Percentiles rank a stretch among this genome's conserved stretches.
Conservation (phyloP, 2,329 filamentous ascomycete genomes). For the Sporothrix phasma region DNA sequence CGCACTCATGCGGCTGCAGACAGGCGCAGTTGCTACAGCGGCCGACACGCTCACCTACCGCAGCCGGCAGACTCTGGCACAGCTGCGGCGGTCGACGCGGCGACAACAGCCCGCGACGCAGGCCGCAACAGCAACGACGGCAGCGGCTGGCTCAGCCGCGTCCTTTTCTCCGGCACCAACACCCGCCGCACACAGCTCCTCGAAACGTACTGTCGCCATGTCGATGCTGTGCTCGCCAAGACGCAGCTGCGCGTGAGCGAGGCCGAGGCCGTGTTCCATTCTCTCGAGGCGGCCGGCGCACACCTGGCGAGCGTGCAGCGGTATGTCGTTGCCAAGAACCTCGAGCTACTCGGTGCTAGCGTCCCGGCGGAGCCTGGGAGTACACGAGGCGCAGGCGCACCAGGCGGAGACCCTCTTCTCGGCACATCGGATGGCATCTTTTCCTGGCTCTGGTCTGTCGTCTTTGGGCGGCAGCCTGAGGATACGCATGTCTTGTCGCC, state of each 20-base stretch:
- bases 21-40: constrained; percentile 2
- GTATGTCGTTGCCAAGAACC: constrained; percentile 52
- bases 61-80: constrained; percentile 10
- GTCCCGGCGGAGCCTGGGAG: not conserved
- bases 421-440: not conserved
- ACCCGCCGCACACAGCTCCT: constrained; percentile 41
- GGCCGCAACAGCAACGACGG: constrained; percentile 20
- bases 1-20: constrained; percentile 12
- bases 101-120: not conserved
- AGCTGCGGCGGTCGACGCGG: constrained; percentile 12
- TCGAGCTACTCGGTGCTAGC: constrained; percentile 33
- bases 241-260: constrained; percentile 58
- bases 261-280: constrained; percentile 55
- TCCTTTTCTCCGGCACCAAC: constrained; percentile 36
- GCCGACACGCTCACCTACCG: constrained; percentile 12
- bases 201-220: constrained; percentile 67
- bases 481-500: not conserved
- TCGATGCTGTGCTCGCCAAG: constrained; percentile 57
- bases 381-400: not conserved
- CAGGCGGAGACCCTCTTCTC: not conserved
- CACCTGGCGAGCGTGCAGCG: constrained; percentile 60
- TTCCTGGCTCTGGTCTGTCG: not conserved
- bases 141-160: constrained; percentile 28
- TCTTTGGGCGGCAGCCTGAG: not conserved
- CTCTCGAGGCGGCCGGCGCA: constrained; percentile 59